phyloP scores from a whole-genome alignment of 495 filamentous ascomycete genomes.

The Physcia stellaris region DNA sequence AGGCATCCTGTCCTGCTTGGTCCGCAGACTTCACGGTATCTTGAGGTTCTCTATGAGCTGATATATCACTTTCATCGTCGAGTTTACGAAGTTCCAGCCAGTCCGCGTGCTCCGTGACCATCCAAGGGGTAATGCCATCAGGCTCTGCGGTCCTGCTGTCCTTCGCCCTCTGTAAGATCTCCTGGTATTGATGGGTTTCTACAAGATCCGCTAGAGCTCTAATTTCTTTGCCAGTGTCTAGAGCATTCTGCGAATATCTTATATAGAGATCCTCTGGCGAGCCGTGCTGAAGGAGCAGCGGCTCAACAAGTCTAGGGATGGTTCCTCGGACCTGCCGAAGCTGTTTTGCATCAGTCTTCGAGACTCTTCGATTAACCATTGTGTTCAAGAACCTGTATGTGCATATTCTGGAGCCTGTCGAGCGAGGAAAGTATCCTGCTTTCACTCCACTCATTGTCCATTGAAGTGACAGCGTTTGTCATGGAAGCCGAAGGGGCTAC shows the following conservation, averaged over 20 bases:
- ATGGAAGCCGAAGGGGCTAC: not conserved
- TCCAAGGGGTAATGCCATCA: conserved; percentile 14
- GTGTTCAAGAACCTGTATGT: conserved; percentile 6
- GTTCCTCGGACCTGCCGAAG: conserved; percentile 14
- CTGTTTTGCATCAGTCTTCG: not conserved
- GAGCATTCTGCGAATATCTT: conserved; percentile 11
- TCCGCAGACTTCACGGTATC: not conserved
- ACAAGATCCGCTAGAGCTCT: conserved; percentile 9
- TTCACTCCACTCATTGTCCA: conserved; percentile 7
- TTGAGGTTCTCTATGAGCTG: not conserved
- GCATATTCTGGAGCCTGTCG: conserved; percentile 12
- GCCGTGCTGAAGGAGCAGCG: conserved; percentile 10
- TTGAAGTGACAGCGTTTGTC: conserved; percentile 1
- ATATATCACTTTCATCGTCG: not conserved
- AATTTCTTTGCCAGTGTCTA: conserved; percentile 10
- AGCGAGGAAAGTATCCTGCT: conserved; percentile 8
- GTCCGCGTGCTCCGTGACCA: conserved; percentile 16
- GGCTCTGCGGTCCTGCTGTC: conserved; percentile 10
- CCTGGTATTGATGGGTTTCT: conserved; percentile 7
- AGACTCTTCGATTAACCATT: not conserved
- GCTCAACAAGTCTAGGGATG: conserved; percentile 12
- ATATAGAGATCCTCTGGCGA: conserved; percentile 15
- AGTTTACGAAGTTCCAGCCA: conserved; percentile 12
- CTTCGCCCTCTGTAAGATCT: conserved; percentile 12
- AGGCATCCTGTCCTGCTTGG: not conserved